Conservation (phyloP, 225 moss, liverwort and hornwort genomes). For the Asterella californica region DNA sequence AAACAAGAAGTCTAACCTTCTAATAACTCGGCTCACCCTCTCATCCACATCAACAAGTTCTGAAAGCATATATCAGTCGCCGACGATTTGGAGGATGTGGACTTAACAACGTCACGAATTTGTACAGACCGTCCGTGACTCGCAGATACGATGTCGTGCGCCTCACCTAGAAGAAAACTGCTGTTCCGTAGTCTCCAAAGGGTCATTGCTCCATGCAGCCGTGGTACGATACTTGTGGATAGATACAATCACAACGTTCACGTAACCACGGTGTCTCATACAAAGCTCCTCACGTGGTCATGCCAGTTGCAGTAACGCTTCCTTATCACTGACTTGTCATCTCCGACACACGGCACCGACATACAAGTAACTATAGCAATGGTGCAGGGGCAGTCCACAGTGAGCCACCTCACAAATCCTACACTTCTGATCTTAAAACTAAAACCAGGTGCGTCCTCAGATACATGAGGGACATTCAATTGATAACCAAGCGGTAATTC, state of each 20-base stretch:
- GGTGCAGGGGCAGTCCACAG: slow-evolving; percentile 1
- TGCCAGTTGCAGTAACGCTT: not conserved
- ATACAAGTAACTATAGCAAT: not conserved
- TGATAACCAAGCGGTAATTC: not conserved
- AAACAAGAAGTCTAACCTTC: not conserved
- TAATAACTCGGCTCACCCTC: slow-evolving; percentile 18
- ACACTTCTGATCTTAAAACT: slow-evolving; percentile 11
- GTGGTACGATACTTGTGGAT: slow-evolving; percentile 7
- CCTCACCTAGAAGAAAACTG: not conserved
- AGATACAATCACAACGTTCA: not conserved
- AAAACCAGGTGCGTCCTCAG: slow-evolving; percentile 13
- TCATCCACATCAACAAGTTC: slow-evolving; percentile 10
- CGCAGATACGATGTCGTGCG: not conserved
- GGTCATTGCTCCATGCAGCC: slow-evolving; percentile 19
- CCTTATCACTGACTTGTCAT: not conserved
- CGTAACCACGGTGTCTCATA: not conserved
- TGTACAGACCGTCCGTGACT: slow-evolving; percentile 7
- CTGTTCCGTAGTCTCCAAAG: slow-evolving; percentile 9
- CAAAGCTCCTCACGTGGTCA: not conserved
- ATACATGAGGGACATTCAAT: slow-evolving; percentile 21
- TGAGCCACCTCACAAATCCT: not conserved
- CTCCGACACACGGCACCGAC: not conserved
- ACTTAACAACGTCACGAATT: slow-evolving; percentile 12
- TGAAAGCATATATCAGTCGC: not conserved
- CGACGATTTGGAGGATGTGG: slow-evolving; percentile 5